Conservation (phyloP, 148 eudicot genomes). For the Suaeda aralocaspica region DNA sequence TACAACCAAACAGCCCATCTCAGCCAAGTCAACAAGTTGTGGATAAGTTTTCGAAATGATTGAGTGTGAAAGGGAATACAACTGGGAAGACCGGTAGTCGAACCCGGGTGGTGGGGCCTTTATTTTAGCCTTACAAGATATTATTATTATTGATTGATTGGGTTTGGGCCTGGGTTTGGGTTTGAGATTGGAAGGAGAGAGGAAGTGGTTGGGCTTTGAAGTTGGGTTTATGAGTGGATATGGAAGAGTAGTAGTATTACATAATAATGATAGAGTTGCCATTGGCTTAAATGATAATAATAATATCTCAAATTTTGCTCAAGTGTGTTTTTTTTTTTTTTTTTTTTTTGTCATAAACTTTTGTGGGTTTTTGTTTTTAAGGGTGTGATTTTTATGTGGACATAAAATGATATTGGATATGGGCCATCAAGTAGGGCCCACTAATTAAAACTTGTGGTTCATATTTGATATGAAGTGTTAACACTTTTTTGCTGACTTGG, state of each 20-base stretch:
- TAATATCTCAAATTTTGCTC: no score
- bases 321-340: no score
- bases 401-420: no score
- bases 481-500: no score
- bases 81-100: slow-evolving; percentile 46
- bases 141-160: not conserved
- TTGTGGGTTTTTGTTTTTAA: no score
- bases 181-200: slow-evolving; percentile 11
- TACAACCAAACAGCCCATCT: slow-evolving; percentile 53
- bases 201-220: slow-evolving; percentile 5
- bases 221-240: not conserved
- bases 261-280: slow-evolving; percentile 13
- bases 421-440: no score
- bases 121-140: slow-evolving; percentile 27
- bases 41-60: slow-evolving; percentile 52
- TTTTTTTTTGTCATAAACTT: no score
- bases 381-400: no score
- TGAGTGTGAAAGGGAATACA: slow-evolving; percentile 38
- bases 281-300: no score
- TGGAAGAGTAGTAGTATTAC: not conserved
- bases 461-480: no score
- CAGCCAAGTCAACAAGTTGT: slow-evolving; percentile 62
- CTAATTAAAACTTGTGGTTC: no score
- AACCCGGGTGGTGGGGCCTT: slow-evolving; percentile 63
- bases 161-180: not conserved